Evolutionary conservation across 768 basidiomycete species (phyloP).

Genomic region (Leucocoprinus birnbaumii): DNA sequence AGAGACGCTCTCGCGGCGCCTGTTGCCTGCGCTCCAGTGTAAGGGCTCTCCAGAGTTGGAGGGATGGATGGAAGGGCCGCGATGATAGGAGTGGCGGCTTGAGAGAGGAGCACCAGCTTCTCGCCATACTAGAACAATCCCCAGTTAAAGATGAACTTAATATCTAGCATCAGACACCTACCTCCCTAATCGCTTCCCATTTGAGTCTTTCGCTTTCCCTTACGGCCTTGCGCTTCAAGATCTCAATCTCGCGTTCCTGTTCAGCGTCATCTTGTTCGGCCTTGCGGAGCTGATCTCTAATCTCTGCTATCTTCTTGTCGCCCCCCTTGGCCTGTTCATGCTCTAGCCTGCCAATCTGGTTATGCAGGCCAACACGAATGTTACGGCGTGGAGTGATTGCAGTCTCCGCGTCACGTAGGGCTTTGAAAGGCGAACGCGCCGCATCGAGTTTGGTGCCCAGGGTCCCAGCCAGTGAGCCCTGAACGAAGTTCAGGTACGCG

Average conservation of each 20-base stretch:
- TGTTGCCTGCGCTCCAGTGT: constrained; percentile 59
- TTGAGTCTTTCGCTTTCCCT: constrained; percentile 72
- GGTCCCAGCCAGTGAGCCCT: constrained; percentile 61
- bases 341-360: constrained; percentile 63
- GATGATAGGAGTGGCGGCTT: constrained; percentile 65
- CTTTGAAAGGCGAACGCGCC: constrained; percentile 67
- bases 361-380: constrained; percentile 51
- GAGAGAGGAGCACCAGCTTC: constrained; percentile 70
- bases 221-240: constrained; percentile 74
- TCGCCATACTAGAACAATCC: constrained; percentile 64
- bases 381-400: constrained; percentile 60
- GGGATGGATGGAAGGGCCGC: constrained; percentile 66
- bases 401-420: constrained; percentile 67
- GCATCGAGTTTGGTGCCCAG: constrained; percentile 61
- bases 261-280: constrained; percentile 61
- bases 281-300: constrained; percentile 67
- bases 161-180: constrained; percentile 24
- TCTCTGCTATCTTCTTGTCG: constrained; percentile 67
- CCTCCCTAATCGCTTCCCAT: constrained; percentile 84
- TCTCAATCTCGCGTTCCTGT: constrained; percentile 66
- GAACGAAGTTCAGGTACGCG: constrained; percentile 77
- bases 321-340: constrained; percentile 60
- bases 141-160: not conserved
- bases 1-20: constrained; percentile 71
- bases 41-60: constrained; percentile 52